These are phyloP conservation scores for Phytophthora ramorum DNA, from an alignment of 352 stramenopile genomes.

Conservation along the genomic window DNA sequence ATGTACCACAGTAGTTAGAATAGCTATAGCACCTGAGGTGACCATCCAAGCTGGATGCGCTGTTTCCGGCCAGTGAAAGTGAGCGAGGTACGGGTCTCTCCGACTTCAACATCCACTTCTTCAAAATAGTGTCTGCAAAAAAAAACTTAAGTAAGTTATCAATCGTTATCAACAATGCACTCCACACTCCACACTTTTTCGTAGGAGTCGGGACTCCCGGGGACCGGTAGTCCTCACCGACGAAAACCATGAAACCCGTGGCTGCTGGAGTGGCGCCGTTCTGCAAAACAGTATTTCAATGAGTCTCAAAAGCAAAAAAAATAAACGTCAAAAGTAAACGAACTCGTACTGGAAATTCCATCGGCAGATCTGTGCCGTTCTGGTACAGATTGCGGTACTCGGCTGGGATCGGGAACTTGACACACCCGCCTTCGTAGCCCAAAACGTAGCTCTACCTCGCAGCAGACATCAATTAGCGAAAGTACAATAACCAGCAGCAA, in stretches of 20 bases:
- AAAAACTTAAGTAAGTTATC: conserved; percentile 6
- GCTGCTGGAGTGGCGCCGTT: conserved; percentile 80
- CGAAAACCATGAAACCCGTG: conserved; percentile 74
- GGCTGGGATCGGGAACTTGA: conserved; percentile 82
- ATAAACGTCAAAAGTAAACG: not conserved
- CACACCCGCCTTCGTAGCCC: conserved; percentile 70
- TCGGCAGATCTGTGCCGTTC: conserved; percentile 76
- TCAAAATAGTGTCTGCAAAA: conserved; percentile 77
- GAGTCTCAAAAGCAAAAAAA: not conserved
- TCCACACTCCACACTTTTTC: conserved; percentile 47
- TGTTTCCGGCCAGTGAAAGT: conserved; percentile 72
- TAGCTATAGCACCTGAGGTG: conserved; percentile 63
- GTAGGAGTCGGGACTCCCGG: conserved; percentile 46
- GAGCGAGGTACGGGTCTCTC: conserved; percentile 45
- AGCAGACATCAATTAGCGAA: not conserved
- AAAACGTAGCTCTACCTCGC: conserved; percentile 69
- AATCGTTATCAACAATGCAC: not conserved
- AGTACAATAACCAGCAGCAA: not conserved
- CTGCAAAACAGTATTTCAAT: conserved; percentile 44
- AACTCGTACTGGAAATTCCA: conserved; percentile 77
- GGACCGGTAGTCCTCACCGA: conserved; percentile 52
- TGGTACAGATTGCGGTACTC: conserved; percentile 80
- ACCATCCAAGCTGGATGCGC: conserved; percentile 76
- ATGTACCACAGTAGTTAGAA: not conserved
- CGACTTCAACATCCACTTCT: conserved; percentile 62